A percentile compares a stretch with the other conserved stretches of the same genome.
Evolutionary conservation across 2,329 filamentous ascomycete genomes (phyloP).

Genomic region (Metarhizium guizhouense): DNA sequence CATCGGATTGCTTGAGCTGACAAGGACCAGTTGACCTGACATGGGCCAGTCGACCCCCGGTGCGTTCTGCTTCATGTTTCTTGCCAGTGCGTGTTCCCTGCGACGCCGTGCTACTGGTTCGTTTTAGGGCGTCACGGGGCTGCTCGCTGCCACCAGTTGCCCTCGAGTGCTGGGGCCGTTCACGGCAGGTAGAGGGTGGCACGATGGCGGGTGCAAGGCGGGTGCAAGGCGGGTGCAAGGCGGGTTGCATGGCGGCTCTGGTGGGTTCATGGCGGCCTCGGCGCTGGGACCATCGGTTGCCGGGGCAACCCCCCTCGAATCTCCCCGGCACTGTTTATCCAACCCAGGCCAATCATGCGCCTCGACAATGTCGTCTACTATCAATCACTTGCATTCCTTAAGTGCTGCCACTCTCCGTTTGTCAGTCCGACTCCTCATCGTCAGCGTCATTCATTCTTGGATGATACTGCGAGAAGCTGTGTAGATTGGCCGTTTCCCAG

Average conservation of each 20-base stretch:
- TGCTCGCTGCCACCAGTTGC: not conserved
- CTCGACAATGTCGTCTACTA: not conserved
- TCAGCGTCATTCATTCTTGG: not conserved
- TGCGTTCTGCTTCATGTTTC: no score
- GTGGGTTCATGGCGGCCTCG: not conserved
- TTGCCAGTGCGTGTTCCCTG: no score
- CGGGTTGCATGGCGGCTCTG: not conserved
- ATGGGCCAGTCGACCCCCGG: no score
- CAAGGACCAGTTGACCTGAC: no score
- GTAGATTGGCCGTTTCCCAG: not conserved
- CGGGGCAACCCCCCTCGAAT: constrained; percentile 1
- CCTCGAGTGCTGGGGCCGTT: not conserved
- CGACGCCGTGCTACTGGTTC: not conserved
- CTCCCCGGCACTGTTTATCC: constrained; percentile 5
- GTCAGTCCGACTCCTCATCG: not conserved
- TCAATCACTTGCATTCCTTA: constrained; percentile 7
- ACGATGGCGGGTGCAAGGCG: not conserved
- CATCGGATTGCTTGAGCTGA: no score
- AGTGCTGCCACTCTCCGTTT: constrained; percentile 3
- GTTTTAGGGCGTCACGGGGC: not conserved
- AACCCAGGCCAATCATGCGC: constrained; percentile 6
- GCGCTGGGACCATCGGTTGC: not conserved
- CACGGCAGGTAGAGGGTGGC: no score
- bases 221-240: no score
- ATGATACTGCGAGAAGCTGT: not conserved